These are phyloP conservation scores for Cyberlindnera veronae DNA, from an alignment of 805 yeast genomes.

Conservation along the genomic window DNA sequence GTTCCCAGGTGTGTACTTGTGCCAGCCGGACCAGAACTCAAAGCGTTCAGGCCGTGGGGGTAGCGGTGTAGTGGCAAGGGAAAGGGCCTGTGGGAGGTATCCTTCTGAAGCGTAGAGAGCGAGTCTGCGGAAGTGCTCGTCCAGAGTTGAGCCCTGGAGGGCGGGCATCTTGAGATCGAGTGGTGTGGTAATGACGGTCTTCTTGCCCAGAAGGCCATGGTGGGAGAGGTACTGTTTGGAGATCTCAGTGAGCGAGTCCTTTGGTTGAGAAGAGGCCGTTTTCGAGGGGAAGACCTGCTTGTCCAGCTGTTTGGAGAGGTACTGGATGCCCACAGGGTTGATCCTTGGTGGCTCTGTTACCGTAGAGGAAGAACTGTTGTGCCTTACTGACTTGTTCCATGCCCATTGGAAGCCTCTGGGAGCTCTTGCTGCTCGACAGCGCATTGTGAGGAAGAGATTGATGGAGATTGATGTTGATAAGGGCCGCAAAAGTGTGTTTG, in stretches of 20 bases:
- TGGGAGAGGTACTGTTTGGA: constrained; percentile 56
- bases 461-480: neutral
- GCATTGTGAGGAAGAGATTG: neutral
- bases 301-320: constrained; percentile 57
- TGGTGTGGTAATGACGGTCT: constrained; percentile 59
- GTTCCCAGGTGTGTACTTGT: constrained; percentile 56
- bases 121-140: constrained; percentile 78
- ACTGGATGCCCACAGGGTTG: constrained; percentile 80
- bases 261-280: neutral
- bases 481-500: neutral
- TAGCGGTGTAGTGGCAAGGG: constrained; percentile 36
- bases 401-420: neutral
- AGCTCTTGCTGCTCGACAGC: neutral
- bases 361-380: constrained; percentile 2
- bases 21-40: constrained; percentile 74
- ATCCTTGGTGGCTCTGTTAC: constrained; percentile 46
- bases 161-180: constrained; percentile 60
- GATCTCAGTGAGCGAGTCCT: constrained; percentile 42
- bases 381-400: neutral
- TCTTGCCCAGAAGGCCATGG: constrained; percentile 72
- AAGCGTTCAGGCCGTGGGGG: constrained; percentile 49
- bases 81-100: constrained; percentile 49
- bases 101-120: constrained; percentile 61
- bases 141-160: constrained; percentile 68
- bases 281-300: constrained; percentile 48